Base-by-base conservation (phyloP, 768 basidiomycete species). In the Plicaturopsis crispa region DNA sequence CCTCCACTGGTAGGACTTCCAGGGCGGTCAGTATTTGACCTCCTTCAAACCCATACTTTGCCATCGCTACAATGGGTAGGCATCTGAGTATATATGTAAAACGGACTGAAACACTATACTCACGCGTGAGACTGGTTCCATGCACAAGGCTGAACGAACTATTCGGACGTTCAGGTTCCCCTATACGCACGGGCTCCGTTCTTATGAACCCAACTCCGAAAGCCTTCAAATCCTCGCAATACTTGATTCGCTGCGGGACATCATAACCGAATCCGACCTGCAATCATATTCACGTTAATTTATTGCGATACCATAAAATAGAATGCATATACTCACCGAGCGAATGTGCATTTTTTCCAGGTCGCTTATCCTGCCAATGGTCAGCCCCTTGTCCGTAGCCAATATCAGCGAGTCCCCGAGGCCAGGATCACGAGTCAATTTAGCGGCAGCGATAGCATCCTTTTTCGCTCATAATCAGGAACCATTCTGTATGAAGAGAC, bases 341-440 rank as follows among this genome's bases (percentile, higher is more conserved):
- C 80, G 78, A 33, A 93, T 78, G 48, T 93, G 84, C 55, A 91
- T 68, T 55, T 85, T 86, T 45, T 85, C 76, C 8, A 89, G 63
- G 42, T 82, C 72, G 22, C 66, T 61, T 10, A 89, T 70, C 4
- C 62, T 62, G 6, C 89, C 90, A 32, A 94, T 73, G 34, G 73
- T 59, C 12, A 92, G 56, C 0, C 69, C 62, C 4, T 65, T 63
- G 0, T 68, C 52, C 3, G 74, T 70, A 7, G 75, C 75, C 31
- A 90, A 54, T 16, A 84, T 49, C n/a, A 89, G 55, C 1, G 78
- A 73, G 1, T 68, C 63, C 17, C n/a, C n/a, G n/a, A n/a, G n/a
- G n/a, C n/a, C n/a, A n/a, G n/a, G n/a, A n/a, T n/a, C n/a, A n/a
- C n/a, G n/a, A n/a, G n/a, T 71, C 16, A 89, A 42, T 21, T 57